Evolutionary conservation across 2,329 filamentous ascomycete species (phyloP).

Genomic region (Aspergillus fumigatiaffinis): DNA sequence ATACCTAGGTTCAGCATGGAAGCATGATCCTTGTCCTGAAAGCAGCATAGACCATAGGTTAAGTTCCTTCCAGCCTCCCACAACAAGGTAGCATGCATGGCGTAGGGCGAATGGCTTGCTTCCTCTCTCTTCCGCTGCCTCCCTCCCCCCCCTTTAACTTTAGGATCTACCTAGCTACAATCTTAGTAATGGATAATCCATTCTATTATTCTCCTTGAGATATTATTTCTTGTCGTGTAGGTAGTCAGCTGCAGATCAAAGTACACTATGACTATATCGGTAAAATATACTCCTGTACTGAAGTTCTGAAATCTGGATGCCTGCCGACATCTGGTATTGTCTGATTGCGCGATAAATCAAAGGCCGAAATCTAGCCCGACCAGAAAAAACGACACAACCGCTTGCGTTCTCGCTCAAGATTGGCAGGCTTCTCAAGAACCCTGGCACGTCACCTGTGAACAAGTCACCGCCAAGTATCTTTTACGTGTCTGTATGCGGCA

Average conservation of each 20-base stretch:
- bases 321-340: not conserved
- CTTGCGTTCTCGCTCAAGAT: slow-evolving; percentile 9
- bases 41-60: slow-evolving; percentile 6
- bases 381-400: not conserved
- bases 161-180: slow-evolving; percentile 2
- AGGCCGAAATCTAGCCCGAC: not conserved
- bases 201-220: not conserved
- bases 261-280: not conserved
- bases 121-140: not conserved
- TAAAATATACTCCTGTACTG: not conserved
- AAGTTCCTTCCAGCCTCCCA: not conserved
- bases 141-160: slow-evolving; percentile 8
- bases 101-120: not conserved
- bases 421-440: slow-evolving; percentile 3
- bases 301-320: not conserved
- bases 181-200: not conserved
- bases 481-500: slow-evolving; percentile 19
- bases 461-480: slow-evolving; percentile 16
- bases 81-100: not conserved
- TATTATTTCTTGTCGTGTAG: not conserved
- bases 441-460: slow-evolving; percentile 6
- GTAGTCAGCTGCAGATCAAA: not conserved
- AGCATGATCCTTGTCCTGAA: slow-evolving; percentile 5
- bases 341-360: not conserved
- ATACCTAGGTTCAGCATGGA: not conserved